Base-by-base conservation (phyloP, 345 rosid genomes). In the Eucalyptus caleyi region DNA sequence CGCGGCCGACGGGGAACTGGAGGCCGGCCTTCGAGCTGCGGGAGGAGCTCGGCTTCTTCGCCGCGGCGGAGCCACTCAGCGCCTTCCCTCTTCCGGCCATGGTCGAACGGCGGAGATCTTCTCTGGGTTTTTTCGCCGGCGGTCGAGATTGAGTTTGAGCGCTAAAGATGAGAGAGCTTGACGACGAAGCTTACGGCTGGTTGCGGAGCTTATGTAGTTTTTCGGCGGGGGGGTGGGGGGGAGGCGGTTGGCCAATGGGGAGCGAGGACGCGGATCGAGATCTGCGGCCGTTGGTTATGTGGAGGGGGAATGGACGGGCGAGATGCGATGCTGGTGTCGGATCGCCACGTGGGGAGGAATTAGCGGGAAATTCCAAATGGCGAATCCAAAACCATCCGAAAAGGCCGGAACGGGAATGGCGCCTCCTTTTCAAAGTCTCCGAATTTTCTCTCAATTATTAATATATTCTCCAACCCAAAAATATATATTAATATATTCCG, bases 1-100 rank as follows among this genome's bases (percentile, higher is more conserved):
- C 80, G 15, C 91, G 88, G n/a, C 89, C 89, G 18, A 90, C 91
- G 23, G 91, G 91, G 85, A 90, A 87, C 65, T 87, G 91, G 9
- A 90, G 87, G 27, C 90, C 91, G 60, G 91, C 91, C 87, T 90
- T 90, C 47, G 53, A 60, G 54, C 82, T 60, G 34, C 82, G 87
- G 47, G 89, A 90, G 16, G 85, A 54, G 86, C 60, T n/a, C 87
- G 34, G 40, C 56, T 81, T 59, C 89, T 47, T 90, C 89, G 50
- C 90, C 56, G 89, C 87, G 62, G 34, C 88, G 59, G 86, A 89
- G 42, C 92, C 88, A 12, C 91, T 91, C 42, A 90, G 45, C 12
- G 89, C 86, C 59, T 92, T 92, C 34, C 93, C 92, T 88, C 92
- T 92, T 54, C 93, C 92, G 7, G 91, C 89, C 93, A 92, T 91